Evolutionary conservation across 1,139 yeast genomes (phyloP).

Genomic region (Candida dubliniensis): DNA sequence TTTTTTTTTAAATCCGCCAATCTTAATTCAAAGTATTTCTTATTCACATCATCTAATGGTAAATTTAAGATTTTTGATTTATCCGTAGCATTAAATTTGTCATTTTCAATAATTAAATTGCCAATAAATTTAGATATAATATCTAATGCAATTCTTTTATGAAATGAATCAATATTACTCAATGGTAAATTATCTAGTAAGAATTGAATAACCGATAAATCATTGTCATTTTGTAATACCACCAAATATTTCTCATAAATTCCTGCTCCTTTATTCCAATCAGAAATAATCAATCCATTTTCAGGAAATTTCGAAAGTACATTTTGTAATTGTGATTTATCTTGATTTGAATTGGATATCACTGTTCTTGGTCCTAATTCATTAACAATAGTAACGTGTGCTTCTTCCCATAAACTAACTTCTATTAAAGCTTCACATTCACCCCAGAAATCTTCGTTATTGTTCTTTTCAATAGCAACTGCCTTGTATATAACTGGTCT

Average conservation of each 20-base stretch:
- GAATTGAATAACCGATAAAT: conserved; percentile 18
- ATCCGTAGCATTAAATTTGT: conserved; percentile 17
- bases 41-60: conserved; percentile 51
- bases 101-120: conserved; percentile 32
- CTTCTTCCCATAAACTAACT: conserved; percentile 64
- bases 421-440: conserved; percentile 63
- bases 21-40: conserved; percentile 33
- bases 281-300: conserved; percentile 38
- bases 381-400: conserved; percentile 56
- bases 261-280: conserved; percentile 65
- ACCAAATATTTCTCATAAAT: conserved; percentile 50
- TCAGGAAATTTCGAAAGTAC: conserved; percentile 51
- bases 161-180: conserved; percentile 29
- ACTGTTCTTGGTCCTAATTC: conserved; percentile 71
- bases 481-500: conserved; percentile 48
- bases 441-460: conserved; percentile 42
- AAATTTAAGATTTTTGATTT: conserved; percentile 30
- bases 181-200: conserved; percentile 49
- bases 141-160: conserved; percentile 47
- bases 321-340: conserved; percentile 31
- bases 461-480: conserved; percentile 43
- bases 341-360: conserved; percentile 44
- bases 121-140: conserved; percentile 54
- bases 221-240: conserved; percentile 22
- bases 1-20: conserved; percentile 1